A percentile compares a stretch with the other conserved stretches of the same genome.
phyloP scores from a whole-genome alignment of 2,329 filamentous ascomycete species.

The Botrytis squamosa region DNA sequence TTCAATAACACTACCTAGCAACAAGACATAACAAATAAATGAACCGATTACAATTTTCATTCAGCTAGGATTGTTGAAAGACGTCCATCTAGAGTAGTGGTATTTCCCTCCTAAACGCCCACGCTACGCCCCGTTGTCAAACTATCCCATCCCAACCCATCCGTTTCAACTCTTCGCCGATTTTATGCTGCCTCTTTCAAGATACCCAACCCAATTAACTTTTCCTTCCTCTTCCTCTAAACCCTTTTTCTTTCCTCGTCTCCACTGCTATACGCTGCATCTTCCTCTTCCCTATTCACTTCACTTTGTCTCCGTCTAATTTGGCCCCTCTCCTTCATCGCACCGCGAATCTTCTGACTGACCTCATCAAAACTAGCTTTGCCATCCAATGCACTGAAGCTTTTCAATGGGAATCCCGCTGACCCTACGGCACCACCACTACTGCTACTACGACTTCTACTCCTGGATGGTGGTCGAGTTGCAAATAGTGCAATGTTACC shows the following conservation, averaged over 20 bases:
- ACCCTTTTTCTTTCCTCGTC: slow-evolving; percentile 34
- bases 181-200: neutral
- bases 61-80: neutral
- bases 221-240: slow-evolving; percentile 14
- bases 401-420: slow-evolving; percentile 63
- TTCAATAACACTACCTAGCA: neutral
- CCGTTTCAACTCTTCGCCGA: slow-evolving; percentile 5
- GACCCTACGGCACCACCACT: slow-evolving; percentile 61
- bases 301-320: slow-evolving; percentile 46
- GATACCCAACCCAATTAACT: neutral
- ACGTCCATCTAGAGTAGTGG: slow-evolving; percentile 14
- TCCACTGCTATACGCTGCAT: slow-evolving; percentile 43
- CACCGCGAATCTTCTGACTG: slow-evolving; percentile 76
- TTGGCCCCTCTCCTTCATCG: slow-evolving; percentile 76
- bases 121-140: slow-evolving; percentile 14
- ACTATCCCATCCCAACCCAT: slow-evolving; percentile 10
- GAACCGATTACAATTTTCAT: neutral
- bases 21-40: neutral
- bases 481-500: slow-evolving; percentile 87
- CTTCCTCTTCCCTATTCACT: slow-evolving; percentile 45
- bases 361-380: slow-evolving; percentile 78
- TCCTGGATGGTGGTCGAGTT: slow-evolving; percentile 80
- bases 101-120: slow-evolving; percentile 16
- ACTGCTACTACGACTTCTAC: slow-evolving; percentile 67
- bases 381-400: slow-evolving; percentile 66